Percentiles rank a stretch among this genome's conserved stretches.
Evolutionary conservation across 768 basidiomycete genomes (phyloP).

Genomic region (Mycena indigotica): DNA sequence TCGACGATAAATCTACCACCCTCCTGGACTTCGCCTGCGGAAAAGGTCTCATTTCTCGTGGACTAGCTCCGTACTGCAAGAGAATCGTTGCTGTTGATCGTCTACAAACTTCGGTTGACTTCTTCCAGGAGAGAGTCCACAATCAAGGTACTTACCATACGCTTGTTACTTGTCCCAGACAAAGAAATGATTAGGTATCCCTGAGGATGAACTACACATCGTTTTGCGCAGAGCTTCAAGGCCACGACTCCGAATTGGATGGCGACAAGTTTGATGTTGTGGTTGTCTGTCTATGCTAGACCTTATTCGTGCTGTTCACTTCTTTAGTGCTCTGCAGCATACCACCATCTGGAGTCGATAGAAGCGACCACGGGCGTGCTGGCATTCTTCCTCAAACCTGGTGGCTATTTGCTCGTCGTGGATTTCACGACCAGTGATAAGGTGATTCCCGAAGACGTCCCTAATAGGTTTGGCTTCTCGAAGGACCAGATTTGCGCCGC

Average conservation of each 20-base stretch:
- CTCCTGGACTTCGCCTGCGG: constrained; percentile 80
- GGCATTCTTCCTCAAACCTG: constrained; percentile 60
- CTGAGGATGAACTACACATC: constrained; percentile 67
- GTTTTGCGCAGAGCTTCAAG: constrained; percentile 54
- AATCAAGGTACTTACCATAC: constrained; percentile 45
- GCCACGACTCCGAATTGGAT: constrained; percentile 48
- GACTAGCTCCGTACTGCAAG: constrained; percentile 61
- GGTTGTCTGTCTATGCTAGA: constrained; percentile 50
- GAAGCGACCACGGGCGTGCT: constrained; percentile 53
- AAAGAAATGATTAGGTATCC: constrained; percentile 37
- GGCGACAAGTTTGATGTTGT: constrained; percentile 68
- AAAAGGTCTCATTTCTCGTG: constrained; percentile 63
- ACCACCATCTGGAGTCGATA: constrained; percentile 62
- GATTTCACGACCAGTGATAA: constrained; percentile 41
- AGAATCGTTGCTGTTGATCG: constrained; percentile 76
- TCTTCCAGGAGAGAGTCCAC: constrained; percentile 57
- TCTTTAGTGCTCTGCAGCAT: constrained; percentile 60
- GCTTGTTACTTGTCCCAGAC: neutral
- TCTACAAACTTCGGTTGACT: constrained; percentile 68
- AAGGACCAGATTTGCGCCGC: constrained; percentile 48
- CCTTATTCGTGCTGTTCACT: neutral
- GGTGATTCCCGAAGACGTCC: constrained; percentile 43
- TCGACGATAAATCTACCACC: constrained; percentile 56
- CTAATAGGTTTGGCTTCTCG: constrained; percentile 56
- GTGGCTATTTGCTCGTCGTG: constrained; percentile 59